Conservation (phyloP, 257 asterid genomes). For the Leptodermis oblonga region DNA sequence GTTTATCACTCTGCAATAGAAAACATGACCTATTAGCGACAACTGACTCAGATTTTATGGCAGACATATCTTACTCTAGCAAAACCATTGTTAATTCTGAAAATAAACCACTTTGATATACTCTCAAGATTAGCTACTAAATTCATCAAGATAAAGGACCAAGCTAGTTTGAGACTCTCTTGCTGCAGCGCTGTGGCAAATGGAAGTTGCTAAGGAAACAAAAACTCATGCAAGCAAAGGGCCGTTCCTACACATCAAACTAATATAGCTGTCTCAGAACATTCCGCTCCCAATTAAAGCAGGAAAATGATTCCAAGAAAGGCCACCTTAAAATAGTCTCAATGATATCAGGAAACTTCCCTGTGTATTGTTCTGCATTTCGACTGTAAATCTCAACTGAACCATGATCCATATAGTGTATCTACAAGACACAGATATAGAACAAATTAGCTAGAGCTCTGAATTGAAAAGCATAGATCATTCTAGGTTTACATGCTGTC, state of each 20-base stretch:
- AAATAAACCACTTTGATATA: neutral
- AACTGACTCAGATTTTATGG: neutral
- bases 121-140: neutral
- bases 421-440: conserved; percentile 34
- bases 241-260: neutral
- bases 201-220: neutral
- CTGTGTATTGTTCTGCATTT: conserved; percentile 89
- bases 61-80: conserved; percentile 4
- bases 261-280: neutral
- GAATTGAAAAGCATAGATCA: neutral
- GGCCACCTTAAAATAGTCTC: conserved; percentile 67
- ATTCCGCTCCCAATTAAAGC: conserved; percentile 1
- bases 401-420: conserved; percentile 81
- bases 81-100: neutral
- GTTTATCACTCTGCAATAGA: conserved; percentile 61
- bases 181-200: neutral
- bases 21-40: conserved; percentile 1
- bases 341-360: conserved; percentile 91
- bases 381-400: conserved; percentile 96
- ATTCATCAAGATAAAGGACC: neutral
- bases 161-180: conserved; percentile 3
- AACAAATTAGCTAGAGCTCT: neutral
- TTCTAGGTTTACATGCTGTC: neutral
- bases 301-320: conserved; percentile 11
- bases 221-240: neutral